phyloP scores from a whole-genome alignment of 345 rosid species.

The Eucalyptus polybractea region DNA sequence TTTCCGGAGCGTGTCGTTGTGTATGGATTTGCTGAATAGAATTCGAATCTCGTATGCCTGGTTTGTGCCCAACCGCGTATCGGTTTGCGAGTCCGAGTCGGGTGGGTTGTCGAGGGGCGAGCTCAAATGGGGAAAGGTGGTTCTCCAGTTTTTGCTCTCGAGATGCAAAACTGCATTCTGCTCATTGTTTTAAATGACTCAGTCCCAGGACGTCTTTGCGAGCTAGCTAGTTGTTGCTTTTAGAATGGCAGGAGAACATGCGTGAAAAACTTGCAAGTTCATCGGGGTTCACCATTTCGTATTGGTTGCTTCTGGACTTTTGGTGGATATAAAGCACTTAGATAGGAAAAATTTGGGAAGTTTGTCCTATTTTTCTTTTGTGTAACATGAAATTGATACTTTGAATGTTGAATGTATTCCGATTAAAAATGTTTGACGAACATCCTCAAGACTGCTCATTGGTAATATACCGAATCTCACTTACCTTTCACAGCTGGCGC shows the following conservation, averaged over 20 bases:
- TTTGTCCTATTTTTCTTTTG: background rate
- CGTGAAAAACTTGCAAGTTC: background rate
- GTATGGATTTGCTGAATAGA: background rate
- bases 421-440: fast-evolving
- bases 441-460: background rate
- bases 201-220: background rate
- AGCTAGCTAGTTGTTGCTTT: background rate
- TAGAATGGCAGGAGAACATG: background rate
- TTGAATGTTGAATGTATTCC: background rate
- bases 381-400: background rate
- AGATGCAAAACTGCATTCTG: background rate
- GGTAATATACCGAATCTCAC: background rate
- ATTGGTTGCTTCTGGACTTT: background rate
- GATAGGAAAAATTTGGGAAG: background rate
- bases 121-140: background rate
- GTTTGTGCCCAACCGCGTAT: background rate
- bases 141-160: background rate
- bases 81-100: background rate
- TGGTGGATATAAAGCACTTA: background rate
- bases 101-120: background rate
- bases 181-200: background rate
- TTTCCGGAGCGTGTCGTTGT: background rate
- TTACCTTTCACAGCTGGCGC: background rate
- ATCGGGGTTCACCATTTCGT: background rate
- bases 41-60: background rate